Evolutionary conservation across 1,284 basidiomycete genomes (phyloP), one percentile per base, ranked within the genome.

Genomic region (Ceratobasidium papillatum): DNA sequence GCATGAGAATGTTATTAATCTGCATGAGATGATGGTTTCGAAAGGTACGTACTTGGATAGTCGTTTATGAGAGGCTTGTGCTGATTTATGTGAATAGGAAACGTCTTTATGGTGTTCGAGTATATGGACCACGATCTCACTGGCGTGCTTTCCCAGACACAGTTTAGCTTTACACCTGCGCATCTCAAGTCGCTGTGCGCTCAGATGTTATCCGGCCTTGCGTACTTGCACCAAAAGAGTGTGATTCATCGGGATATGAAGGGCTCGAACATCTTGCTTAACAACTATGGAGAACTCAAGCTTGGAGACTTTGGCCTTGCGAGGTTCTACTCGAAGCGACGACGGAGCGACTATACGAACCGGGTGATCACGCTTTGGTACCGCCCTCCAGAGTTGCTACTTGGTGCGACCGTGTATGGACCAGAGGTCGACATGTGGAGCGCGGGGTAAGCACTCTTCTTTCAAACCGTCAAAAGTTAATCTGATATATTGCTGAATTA

Each of bases 401-500:
- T 99, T 78, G 98, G 98, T 19, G 95, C 96, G 61, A 99, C 98
- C 1, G 90, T 95, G 25, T 99, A 99, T 83, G 97, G 96, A 0
- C 91, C 95, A 1, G 98, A 98, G 80, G 97, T 99, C n/a, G 98
- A 99, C 80, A 98, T 98, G 91, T 99, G 98, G 98, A 98, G 96
- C 81, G 98, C 97, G 12, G 98, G 98, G 94, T 96, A 82, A 79
- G 88, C n/a, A n/a, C n/a, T 25, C 32, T 14, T 47, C 34, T 25
- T 69, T 38, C 43, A 34, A 22, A 32, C 52, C 4, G 52, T 58
- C 25, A 71, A 38, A 12, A 69, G 61, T 54, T 75, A 61, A 47
- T 27, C 36, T 54, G 34, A 54, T 47, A 27, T 27, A 51, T 76
- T 30, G 69, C 64, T 43, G 56, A 75, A 78, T 2, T 77, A 97